These are phyloP conservation scores for Xylariaceae sp. DNA, from an alignment of 2,329 filamentous ascomycete species.

Conservation along the genomic window DNA sequence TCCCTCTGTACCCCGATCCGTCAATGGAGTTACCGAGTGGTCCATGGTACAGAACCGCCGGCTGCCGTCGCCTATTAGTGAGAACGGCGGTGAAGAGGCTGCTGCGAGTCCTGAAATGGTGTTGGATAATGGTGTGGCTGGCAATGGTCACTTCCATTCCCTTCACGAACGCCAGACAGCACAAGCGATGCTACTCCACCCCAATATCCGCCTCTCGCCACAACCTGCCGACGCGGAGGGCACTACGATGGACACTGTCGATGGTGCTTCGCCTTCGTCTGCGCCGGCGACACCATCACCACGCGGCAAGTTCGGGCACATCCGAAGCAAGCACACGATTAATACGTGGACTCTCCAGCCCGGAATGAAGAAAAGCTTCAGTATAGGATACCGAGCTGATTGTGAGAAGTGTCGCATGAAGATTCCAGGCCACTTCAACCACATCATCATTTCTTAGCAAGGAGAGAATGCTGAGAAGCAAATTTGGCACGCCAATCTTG, in stretches of 20 bases:
- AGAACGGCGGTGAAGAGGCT: slow-evolving; percentile 44
- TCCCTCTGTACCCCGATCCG: slow-evolving; percentile 44
- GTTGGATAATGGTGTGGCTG: slow-evolving; percentile 28
- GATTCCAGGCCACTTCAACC: slow-evolving; percentile 71
- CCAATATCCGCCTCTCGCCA: slow-evolving; percentile 34
- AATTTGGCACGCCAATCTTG: slow-evolving; percentile 12
- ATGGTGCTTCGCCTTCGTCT: slow-evolving; percentile 31
- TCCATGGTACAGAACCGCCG: slow-evolving; percentile 48
- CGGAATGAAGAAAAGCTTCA: slow-evolving; percentile 65
- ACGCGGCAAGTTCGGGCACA: slow-evolving; percentile 49
- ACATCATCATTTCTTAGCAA: slow-evolving; percentile 63
- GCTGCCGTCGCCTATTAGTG: slow-evolving; percentile 56
- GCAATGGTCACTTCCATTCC: slow-evolving; percentile 28
- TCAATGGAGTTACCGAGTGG: slow-evolving; percentile 45
- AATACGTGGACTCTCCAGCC: slow-evolving; percentile 57
- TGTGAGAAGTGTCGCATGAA: slow-evolving; percentile 72
- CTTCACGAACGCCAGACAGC: slow-evolving; percentile 33
- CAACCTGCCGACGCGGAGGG: slow-evolving; percentile 24
- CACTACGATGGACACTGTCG: slow-evolving; percentile 33
- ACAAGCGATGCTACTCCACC: slow-evolving; percentile 34
- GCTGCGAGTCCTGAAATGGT: slow-evolving; percentile 37
- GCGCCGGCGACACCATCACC: slow-evolving; percentile 41
- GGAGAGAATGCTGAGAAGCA: slow-evolving; percentile 5
- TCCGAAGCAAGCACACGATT: slow-evolving; percentile 54
- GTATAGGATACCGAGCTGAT: slow-evolving; percentile 71